Evolutionary conservation across 352 stramenopile species (phyloP), one percentile per base, ranked within the genome.

Genomic region (Pythium aquatile): DNA sequence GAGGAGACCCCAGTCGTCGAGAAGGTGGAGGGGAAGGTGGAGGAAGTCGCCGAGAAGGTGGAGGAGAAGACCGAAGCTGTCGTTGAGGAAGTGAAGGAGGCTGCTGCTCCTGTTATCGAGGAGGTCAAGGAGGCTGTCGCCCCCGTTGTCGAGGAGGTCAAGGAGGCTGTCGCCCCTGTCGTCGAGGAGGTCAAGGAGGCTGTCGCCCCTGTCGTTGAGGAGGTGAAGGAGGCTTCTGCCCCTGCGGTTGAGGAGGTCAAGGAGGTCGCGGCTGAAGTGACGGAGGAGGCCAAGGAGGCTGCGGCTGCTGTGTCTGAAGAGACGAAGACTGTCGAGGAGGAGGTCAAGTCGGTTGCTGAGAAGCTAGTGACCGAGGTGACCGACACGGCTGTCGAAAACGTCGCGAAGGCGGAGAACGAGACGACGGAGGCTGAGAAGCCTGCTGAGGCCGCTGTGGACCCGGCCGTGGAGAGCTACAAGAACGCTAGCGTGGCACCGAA

Each of bases 401-500:
- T 69, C 17, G 66, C 69, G 49, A 75, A 83, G 65, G 65, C 28
- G 32, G 65, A 62, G n/a, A 48, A 32, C 13, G 53, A 67, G 55
- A 29, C 44, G 11, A n/a, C 51, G 14, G 64, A 65, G 20, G 39
- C 42, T 17, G 56, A 58, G 55, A 64, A 64, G 56, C 28, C 55
- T 17, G 55, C 52, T 13, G 57, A 59, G 17, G n/a, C 32, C 5
- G 30, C 17, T 32, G 30, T 44, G 35, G 57, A 61, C 35, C 24
- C 30, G 1, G 24, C 51, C 26, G 69, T 88, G 13, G 79, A 87
- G 61, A 76, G 80, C 55, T 91, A 91, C 79, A 76, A 85, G 61
- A 88, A 85, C 61, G 77, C 83, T 55, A 91, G 82, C 44, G 76
- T 91, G 29, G 74, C 72, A 33, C 66, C 61, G 7, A 73, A 73